Base-by-base conservation (phyloP, 2,329 filamentous ascomycete genomes). In the Colletotrichum sp. region DNA sequence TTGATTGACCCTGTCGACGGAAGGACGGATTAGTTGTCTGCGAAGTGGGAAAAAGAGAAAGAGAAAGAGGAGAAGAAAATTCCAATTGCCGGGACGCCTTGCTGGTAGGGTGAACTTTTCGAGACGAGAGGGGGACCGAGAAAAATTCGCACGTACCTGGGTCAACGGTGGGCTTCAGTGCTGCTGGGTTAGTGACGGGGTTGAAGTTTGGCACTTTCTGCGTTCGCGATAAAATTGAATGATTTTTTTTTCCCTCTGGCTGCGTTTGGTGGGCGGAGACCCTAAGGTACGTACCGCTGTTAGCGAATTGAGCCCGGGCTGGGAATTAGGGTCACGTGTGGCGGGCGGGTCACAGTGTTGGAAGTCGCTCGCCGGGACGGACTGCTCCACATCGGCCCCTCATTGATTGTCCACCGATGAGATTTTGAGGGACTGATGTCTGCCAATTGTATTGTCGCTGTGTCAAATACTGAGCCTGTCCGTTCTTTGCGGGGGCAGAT, bases 251-350 rank as follows among this genome's bases (percentile, higher is more conserved):
- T 63, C 59, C 30, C 19, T 32, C 59, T 66, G 76, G 75, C 69
- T 52, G 64, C 70, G 66, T 84, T 84, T 85, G 82, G 84, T 85
- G 84, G 84, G 83, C 82, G 82, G 81, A 82, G 85, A 83, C 85
- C 85, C 85, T 87, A 79, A 74, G 77, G 78, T 77, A 81, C 79
- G 81, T 81, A 80, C 78, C 72, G 6, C 69, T 71, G 52, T 78
- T 83, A 82, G 81, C 80, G 81, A 82, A 34, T 44, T 19, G 12
- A 71, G 67, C 72, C 59, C 72, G 67, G 67, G 57, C 13, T 67
- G 57, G 29, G 64, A 27, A 34, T 55, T 9, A 13, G 22, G 61
- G 59, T 76, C 74, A 76, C 74, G 74, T 76, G 74, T 13, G 5
- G 0, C 1, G 5, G 7, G 9, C 7, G 29, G 15, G 8, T 30